Percentiles rank a stretch among this genome's conserved stretches.
Evolutionary conservation across 2,329 filamentous ascomycete species (phyloP).

Genomic region (Daldinia sp.): DNA sequence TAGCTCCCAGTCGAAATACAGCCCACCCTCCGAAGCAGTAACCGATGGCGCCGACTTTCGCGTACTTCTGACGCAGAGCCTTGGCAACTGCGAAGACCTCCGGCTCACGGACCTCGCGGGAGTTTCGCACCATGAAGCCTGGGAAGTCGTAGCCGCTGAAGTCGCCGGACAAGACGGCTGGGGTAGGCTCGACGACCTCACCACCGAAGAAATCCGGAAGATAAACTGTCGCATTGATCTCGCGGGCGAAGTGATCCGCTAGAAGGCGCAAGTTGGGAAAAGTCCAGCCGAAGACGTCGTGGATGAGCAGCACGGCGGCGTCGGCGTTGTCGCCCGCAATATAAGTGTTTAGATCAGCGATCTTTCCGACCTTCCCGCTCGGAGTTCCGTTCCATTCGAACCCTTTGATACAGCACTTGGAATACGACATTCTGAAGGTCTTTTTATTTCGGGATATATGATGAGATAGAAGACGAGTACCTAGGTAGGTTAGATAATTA

Average conservation of each 20-base stretch:
- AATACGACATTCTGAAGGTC: conserved; percentile 35
- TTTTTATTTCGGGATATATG: not conserved
- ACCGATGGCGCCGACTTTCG: conserved; percentile 57
- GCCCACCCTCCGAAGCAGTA: conserved; percentile 64
- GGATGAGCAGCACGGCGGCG: conserved; percentile 55
- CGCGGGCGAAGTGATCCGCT: conserved; percentile 61
- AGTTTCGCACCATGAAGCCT: conserved; percentile 53
- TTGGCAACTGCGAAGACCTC: conserved; percentile 54
- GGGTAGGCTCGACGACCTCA: conserved; percentile 50
- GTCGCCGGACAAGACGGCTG: conserved; percentile 44
- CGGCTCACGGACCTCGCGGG: conserved; percentile 55
- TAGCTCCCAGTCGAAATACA: conserved; percentile 56
- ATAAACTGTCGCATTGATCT: conserved; percentile 61
- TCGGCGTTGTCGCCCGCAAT: conserved; percentile 52
- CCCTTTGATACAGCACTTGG: conserved; percentile 53
- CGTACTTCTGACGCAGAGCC: conserved; percentile 51
- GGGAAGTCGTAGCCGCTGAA: conserved; percentile 55
- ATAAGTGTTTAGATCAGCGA: conserved; percentile 55
- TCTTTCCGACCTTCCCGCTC: conserved; percentile 52
- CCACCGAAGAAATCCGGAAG: conserved; percentile 56
- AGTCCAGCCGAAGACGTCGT: conserved; percentile 60
- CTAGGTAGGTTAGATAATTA: too few relatives aligned
- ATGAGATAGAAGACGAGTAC: not conserved
- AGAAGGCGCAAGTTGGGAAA: conserved; percentile 60
- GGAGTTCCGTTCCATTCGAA: conserved; percentile 59